Conservation (phyloP, 768 basidiomycete genomes). For the Amanita rimosa region DNA sequence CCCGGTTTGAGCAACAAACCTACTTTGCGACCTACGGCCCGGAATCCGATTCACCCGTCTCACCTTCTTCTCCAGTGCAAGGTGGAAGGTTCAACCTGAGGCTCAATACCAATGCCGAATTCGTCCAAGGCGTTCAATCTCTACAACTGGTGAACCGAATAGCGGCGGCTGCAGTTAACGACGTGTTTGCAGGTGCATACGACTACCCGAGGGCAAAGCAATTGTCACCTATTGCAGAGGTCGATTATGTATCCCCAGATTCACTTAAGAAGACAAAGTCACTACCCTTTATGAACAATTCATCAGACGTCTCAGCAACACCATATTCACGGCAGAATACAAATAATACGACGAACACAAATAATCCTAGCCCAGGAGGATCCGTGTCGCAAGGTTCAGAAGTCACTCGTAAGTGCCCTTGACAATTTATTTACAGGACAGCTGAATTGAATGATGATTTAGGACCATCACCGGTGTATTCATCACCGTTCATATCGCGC, state of each 20-base stretch:
- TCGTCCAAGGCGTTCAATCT: constrained; percentile 29
- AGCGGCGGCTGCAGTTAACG: constrained; percentile 13
- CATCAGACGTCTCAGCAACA: constrained; percentile 13
- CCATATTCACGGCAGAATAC: constrained; percentile 6
- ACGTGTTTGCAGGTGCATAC: constrained; percentile 24
- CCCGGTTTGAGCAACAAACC: neutral
- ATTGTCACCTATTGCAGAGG: constrained; percentile 58
- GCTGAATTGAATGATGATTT: neutral
- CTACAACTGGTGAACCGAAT: constrained; percentile 21
- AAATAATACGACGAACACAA: constrained; percentile 8
- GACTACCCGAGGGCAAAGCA: constrained; percentile 33
- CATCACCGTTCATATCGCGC: constrained; percentile 47
- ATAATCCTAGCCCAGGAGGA: constrained; percentile 20
- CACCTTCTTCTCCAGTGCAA: neutral
- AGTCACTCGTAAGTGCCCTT: constrained; percentile 29
- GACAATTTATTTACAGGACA: constrained; percentile 4
- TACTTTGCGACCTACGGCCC: neutral
- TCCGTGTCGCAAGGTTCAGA: constrained; percentile 28
- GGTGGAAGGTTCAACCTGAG: constrained; percentile 8
- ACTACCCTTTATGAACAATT: constrained; percentile 10
- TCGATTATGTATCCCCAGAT: constrained; percentile 46
- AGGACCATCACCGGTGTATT: constrained; percentile 39
- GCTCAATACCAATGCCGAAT: constrained; percentile 16
- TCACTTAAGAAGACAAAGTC: constrained; percentile 12
- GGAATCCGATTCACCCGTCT: neutral